phyloP scores from a whole-genome alignment of 192 early-diverging fungal genomes.

The Chytriomyces sp. region DNA sequence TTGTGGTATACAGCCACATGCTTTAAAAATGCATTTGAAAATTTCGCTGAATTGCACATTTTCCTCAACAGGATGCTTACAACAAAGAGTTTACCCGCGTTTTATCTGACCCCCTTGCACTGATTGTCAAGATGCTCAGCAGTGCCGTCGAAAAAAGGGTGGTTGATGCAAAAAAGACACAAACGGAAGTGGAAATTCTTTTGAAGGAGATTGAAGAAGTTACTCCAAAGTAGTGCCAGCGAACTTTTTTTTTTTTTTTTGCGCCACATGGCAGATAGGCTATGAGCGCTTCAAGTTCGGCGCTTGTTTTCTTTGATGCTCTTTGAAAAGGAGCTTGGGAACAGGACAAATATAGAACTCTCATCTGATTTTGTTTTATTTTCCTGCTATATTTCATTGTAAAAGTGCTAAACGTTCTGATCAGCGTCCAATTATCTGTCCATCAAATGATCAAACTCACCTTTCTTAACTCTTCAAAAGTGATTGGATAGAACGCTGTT shows the following conservation, averaged over 20 bases:
- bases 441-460: too few relatives aligned
- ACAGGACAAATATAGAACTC: too few relatives aligned
- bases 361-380: too few relatives aligned
- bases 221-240: too few relatives aligned
- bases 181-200: constrained; percentile 16
- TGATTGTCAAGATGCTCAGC: constrained; percentile 39
- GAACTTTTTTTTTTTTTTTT: not conserved
- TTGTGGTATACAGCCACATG: constrained; percentile 23
- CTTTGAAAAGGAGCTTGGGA: too few relatives aligned
- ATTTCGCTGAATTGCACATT: not conserved
- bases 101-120: constrained; percentile 42
- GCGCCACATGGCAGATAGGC: not conserved
- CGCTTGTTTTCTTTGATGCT: too few relatives aligned
- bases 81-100: constrained; percentile 45
- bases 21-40: not conserved
- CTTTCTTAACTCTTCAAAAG: too few relatives aligned
- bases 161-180: constrained; percentile 21
- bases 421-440: too few relatives aligned
- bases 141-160: constrained; percentile 32
- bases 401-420: too few relatives aligned
- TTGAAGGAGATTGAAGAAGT: constrained; percentile 25
- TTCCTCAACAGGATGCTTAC: constrained; percentile 34
- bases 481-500: too few relatives aligned
- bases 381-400: too few relatives aligned
- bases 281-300: too few relatives aligned